Base-by-base conservation (phyloP, 441 rosid genomes). In the Pelargonium cotyledonis region DNA sequence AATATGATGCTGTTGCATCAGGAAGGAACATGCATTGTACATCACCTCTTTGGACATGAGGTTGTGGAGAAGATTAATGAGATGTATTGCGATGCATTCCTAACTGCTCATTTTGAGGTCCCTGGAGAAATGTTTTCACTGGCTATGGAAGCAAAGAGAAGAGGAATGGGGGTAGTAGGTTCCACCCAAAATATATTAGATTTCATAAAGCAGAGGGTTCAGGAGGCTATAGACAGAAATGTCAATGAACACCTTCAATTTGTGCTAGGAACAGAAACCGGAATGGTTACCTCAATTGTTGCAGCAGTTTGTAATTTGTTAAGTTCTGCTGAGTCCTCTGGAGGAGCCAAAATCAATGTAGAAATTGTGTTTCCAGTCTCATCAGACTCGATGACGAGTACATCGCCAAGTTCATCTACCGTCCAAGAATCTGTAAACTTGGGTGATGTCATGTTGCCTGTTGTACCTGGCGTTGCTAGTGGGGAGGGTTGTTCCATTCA, bases 91-190 rank as follows among this genome's bases (percentile, higher is more conserved):
- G 97, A 94, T 65, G 92, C 99, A 70, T 91, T 87, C 75, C 85
- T 94, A 68, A 91, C 96, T 6, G 99, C 97, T 9, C 99, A 94
- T 71, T 88, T 94, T 6, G 94, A 94, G 82, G 97, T 91, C 73
- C 99, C 99, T 19, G 97, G 97, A 70, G 97, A 94, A 85, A 94
- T 94, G 99, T 91, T 94, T 78, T 80, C 96, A 63, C 75, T 94
- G 77, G 99, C 99, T 65, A 91, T 90, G 91, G 97, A 94, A 73
- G 94, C 97, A 14, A 89, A 88, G 83, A 77, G 83, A 75, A 83
- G 99, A 78, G 99, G 87, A 74, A 94, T 94, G 99, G 99, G 97
- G 60, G 87, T 87, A 6, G 96, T 91, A 10, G 97, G 99, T 60
- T 94, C 99, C 78, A 94, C 97, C 55, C 85, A 87, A 68, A 94